Evolutionary conservation across 768 basidiomycete genomes (phyloP).

Genomic region (Rhizopogon vesiculosus): DNA sequence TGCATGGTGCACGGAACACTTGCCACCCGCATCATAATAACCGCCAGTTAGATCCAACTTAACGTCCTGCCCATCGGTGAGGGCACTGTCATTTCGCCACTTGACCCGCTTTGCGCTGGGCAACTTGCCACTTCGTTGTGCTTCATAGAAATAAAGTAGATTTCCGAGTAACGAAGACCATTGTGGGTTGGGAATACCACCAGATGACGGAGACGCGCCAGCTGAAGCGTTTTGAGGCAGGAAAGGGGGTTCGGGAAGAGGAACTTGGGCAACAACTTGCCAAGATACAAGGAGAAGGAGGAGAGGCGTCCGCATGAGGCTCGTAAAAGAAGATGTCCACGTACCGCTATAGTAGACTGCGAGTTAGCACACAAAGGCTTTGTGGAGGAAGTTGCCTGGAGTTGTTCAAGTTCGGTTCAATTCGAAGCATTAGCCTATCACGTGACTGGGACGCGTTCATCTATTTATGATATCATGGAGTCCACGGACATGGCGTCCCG

Average conservation of each 20-base stretch:
- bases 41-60: slow-evolving; percentile 79
- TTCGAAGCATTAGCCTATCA: slow-evolving; percentile 7
- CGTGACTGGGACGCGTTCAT: not conserved
- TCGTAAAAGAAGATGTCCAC: not conserved
- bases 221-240: slow-evolving; percentile 55
- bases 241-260: slow-evolving; percentile 62
- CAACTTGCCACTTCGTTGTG: slow-evolving; percentile 78
- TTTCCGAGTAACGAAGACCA: slow-evolving; percentile 83
- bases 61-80: slow-evolving; percentile 72
- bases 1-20: slow-evolving; percentile 7
- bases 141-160: slow-evolving; percentile 86
- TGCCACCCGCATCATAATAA: slow-evolving; percentile 91
- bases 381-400: no score
- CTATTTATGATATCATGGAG: no score
- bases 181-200: slow-evolving; percentile 59
- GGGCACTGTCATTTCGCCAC: slow-evolving; percentile 83
- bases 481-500: not conserved
- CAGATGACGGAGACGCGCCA: slow-evolving; percentile 46
- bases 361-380: not conserved
- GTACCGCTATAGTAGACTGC: not conserved
- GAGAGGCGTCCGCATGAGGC: slow-evolving; percentile 16
- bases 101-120: slow-evolving; percentile 64
- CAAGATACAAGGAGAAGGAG: slow-evolving; percentile 14
- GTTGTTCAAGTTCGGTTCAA: not conserved
- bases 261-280: slow-evolving; percentile 46